Evolutionary conservation across 2,329 filamentous ascomycete species (phyloP).

Genomic region (Penicillium sp.): DNA sequence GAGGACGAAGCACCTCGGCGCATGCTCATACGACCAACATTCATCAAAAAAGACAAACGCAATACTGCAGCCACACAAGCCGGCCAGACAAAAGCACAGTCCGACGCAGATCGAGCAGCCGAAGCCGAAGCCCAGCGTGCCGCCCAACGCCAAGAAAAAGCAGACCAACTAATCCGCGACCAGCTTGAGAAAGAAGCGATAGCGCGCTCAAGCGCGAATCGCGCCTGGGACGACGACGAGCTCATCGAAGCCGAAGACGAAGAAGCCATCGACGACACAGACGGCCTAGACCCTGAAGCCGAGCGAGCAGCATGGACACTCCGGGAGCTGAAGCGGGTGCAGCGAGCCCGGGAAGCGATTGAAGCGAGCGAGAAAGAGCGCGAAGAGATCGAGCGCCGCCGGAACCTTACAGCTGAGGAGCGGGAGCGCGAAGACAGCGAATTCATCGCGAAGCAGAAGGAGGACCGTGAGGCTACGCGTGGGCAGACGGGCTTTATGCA

Average conservation of each 20-base stretch:
- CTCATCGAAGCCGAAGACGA: conserved; percentile 64
- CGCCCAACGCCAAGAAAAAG: conserved; percentile 64
- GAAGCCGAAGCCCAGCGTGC: conserved; percentile 43
- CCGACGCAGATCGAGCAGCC: conserved; percentile 37
- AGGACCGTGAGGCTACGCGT: conserved; percentile 69
- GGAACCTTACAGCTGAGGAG: conserved; percentile 83
- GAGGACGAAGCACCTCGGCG: conserved; percentile 58
- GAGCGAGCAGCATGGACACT: conserved; percentile 93
- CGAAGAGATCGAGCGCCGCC: conserved; percentile 83
- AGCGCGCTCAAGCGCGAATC: conserved; percentile 71
- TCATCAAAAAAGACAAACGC: conserved; percentile 62
- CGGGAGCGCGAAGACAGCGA: conserved; percentile 79
- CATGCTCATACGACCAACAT: conserved; percentile 62
- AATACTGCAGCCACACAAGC: conserved; percentile 28
- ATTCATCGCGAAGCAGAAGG: conserved; percentile 72
- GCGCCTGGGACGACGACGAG: conserved; percentile 75
- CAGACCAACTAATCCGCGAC: conserved; percentile 79
- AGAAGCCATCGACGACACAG: conserved; percentile 81
- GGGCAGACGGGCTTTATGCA: conserved; percentile 90
- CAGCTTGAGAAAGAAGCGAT: conserved; percentile 80
- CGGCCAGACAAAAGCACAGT: conserved; percentile 17
- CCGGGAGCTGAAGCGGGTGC: conserved; percentile 83
- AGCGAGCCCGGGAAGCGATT: conserved; percentile 80
- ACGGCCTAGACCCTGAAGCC: conserved; percentile 79
- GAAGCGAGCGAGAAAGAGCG: conserved; percentile 79